Evolutionary conservation across 768 basidiomycete species (phyloP).

Genomic region (Mycena chlorophos): DNA sequence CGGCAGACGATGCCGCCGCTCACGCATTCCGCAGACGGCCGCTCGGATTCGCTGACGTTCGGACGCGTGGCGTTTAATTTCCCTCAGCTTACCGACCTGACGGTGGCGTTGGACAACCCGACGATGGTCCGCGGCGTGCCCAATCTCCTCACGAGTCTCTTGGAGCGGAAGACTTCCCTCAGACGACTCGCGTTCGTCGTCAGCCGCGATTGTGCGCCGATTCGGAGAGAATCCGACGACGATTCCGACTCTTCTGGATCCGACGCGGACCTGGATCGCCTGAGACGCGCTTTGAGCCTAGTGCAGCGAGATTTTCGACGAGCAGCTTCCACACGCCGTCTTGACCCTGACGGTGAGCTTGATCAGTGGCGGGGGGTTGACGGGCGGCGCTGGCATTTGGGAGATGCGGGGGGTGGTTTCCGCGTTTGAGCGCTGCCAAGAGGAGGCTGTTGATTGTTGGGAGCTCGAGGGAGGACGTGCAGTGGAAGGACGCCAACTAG

Average conservation of each 20-base stretch:
- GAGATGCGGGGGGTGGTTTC: background rate
- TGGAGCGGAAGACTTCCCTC: background rate
- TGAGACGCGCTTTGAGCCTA: too few relatives aligned
- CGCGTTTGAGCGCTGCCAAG: background rate
- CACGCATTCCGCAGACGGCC: background rate
- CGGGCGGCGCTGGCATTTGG: background rate
- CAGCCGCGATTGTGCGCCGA: conserved; percentile 11
- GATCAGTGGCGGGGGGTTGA: background rate
- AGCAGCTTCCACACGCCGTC: background rate
- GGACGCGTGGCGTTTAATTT: background rate
- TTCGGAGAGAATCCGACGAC: too few relatives aligned
- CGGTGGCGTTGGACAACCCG: conserved; percentile 1
- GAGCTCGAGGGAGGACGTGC: background rate
- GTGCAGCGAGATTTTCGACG: conserved; percentile 9
- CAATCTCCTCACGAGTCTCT: background rate
- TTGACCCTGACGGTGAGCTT: background rate
- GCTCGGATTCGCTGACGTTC: background rate
- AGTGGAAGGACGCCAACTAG: too few relatives aligned
- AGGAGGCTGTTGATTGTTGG: background rate
- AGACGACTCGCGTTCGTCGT: background rate
- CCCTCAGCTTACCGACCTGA: conserved; percentile 2
- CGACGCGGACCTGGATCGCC: too few relatives aligned
- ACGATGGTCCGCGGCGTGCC: background rate
- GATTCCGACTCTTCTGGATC: background rate
- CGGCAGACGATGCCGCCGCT: background rate